Percentiles rank a stretch among this genome's conserved stretches.
Evolutionary conservation across 495 filamentous ascomycete species (phyloP).

Genomic region (Annulohypoxylon bovei): DNA sequence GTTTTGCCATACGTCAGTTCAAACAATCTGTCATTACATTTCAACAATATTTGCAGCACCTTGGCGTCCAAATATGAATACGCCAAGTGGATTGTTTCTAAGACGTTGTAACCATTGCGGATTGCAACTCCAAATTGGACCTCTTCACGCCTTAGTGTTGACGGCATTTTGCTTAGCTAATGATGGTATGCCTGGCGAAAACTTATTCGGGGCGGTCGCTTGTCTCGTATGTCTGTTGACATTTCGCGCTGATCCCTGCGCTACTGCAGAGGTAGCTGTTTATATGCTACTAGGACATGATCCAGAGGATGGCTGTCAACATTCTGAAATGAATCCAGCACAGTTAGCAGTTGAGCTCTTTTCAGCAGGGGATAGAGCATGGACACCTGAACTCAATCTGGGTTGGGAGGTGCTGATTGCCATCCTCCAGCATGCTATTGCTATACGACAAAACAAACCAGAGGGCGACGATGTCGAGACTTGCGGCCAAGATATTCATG

Average conservation of each 20-base stretch:
- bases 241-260: conserved; percentile 39
- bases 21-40: conserved; percentile 52
- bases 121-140: conserved; percentile 45
- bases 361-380: neutral
- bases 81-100: conserved; percentile 50
- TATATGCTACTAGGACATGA: conserved; percentile 7
- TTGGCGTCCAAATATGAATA: conserved; percentile 43
- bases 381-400: neutral
- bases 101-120: conserved; percentile 49
- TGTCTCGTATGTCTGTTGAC: conserved; percentile 51
- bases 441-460: neutral
- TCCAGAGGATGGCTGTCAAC: conserved; percentile 1
- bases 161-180: conserved; percentile 49
- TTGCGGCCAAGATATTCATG: neutral
- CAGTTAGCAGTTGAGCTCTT: neutral
- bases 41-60: conserved; percentile 28
- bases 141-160: conserved; percentile 52
- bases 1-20: conserved; percentile 56
- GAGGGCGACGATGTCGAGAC: neutral
- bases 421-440: conserved; percentile 5
- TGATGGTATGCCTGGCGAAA: conserved; percentile 48
- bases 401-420: conserved; percentile 16
- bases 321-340: conserved; percentile 11
- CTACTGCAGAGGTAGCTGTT: conserved; percentile 1
- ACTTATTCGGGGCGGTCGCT: conserved; percentile 54